These are phyloP conservation scores for Skeletonema grethae DNA, from an alignment of 108 stramenopile species.

Conservation along the genomic window DNA sequence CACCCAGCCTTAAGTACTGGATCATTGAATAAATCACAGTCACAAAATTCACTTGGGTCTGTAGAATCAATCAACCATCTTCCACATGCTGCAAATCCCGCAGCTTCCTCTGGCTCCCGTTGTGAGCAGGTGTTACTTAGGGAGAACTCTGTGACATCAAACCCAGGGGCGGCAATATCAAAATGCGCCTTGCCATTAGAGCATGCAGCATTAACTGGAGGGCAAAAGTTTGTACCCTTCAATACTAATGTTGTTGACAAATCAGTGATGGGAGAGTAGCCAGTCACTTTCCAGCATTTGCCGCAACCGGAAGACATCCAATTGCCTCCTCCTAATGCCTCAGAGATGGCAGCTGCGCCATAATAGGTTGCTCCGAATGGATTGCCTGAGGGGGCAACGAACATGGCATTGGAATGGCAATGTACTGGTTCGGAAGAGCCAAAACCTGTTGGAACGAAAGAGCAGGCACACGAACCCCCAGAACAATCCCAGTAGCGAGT, in stretches of 20 bases:
- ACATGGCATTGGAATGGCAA: constrained; percentile 53
- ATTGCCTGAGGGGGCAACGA: constrained; percentile 47
- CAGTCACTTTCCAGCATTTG: constrained; percentile 53
- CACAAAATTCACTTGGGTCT: constrained; percentile 21
- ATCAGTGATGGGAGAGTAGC: constrained; percentile 6
- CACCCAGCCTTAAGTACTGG: constrained; percentile 25
- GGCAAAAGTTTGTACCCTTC: constrained; percentile 52
- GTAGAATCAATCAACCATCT: constrained; percentile 29
- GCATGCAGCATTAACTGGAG: constrained; percentile 37
- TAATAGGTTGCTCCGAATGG: constrained; percentile 46
- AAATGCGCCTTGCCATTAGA: background rate
- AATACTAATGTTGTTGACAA: constrained; percentile 39
- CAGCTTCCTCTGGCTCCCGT: constrained; percentile 18
- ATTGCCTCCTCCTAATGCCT: constrained; percentile 39
- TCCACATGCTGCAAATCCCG: constrained; percentile 27
- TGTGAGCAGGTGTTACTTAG: constrained; percentile 4
- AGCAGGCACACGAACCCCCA: constrained; percentile 39
- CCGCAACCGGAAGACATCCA: constrained; percentile 53
- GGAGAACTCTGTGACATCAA: too few relatives aligned
- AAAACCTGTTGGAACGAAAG: constrained; percentile 23
- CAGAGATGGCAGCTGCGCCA: constrained; percentile 50
- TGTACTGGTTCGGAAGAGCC: constrained; percentile 9
- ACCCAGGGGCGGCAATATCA: too few relatives aligned
- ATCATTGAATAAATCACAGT: constrained; percentile 36
- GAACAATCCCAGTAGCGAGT: constrained; percentile 52